Conservation (phyloP, 768 basidiomycete species). For the Termitomyces bulborhizus region DNA sequence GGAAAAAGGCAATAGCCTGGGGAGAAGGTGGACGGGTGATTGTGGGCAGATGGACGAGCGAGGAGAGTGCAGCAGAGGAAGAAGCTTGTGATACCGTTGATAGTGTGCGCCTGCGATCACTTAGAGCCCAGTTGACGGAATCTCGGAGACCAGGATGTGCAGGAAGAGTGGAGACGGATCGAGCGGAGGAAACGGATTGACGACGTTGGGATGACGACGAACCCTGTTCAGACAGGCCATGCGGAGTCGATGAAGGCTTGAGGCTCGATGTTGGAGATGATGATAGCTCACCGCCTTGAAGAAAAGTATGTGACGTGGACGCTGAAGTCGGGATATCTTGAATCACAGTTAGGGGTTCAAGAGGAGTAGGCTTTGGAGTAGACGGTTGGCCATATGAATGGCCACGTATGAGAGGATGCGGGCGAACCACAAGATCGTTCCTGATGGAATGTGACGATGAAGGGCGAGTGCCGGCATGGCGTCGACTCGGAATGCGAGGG, state of each 20-base stretch:
- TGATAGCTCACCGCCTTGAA: constrained; percentile 20
- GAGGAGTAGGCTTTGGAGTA: constrained; percentile 42
- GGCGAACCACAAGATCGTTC: constrained; percentile 38
- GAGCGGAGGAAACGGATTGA: constrained; percentile 46
- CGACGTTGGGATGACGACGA: constrained; percentile 31
- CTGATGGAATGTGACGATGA: constrained; percentile 57
- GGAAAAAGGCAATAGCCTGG: constrained; percentile 57
- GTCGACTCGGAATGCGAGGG: constrained; percentile 31
- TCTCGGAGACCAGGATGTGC: constrained; percentile 28
- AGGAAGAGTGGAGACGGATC: constrained; percentile 56
- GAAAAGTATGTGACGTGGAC: constrained; percentile 26
- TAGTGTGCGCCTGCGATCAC: constrained; percentile 47
- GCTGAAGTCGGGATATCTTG: constrained; percentile 39
- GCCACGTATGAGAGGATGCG: constrained; percentile 75
- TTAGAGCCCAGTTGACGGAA: constrained; percentile 15
- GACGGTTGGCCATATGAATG: constrained; percentile 53
- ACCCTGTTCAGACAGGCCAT: constrained; percentile 18
- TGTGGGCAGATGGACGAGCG: constrained; percentile 47
- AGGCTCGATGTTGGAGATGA: constrained; percentile 28
- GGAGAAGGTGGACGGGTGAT: constrained; percentile 39
- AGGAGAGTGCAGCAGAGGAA: constrained; percentile 51
- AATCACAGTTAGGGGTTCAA: constrained; percentile 58
- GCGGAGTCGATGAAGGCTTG: constrained; percentile 21
- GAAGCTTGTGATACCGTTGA: constrained; percentile 52
- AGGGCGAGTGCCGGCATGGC: constrained; percentile 45